phyloP scores from a whole-genome alignment of 345 rosid genomes.

The Excoecaria cochinchinensis region DNA sequence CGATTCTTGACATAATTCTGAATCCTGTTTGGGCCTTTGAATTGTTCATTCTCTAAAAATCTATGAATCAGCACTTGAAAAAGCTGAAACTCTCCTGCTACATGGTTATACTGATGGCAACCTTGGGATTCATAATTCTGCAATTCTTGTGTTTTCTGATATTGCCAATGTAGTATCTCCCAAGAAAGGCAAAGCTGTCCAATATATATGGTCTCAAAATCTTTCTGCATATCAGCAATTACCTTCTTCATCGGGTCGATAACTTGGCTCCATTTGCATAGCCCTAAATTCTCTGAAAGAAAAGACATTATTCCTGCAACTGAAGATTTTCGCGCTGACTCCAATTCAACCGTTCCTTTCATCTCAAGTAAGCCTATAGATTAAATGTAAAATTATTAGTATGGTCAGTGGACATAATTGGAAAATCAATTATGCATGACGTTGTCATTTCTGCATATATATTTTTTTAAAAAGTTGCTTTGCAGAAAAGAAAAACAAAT shows the following conservation, averaged over 20 bases:
- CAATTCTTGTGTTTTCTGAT: constrained; percentile 20
- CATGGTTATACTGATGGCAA: constrained; percentile 19
- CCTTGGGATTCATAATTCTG: constrained; percentile 2
- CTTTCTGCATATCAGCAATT: constrained; percentile 40
- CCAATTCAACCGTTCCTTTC: constrained; percentile 35
- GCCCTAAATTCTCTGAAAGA: constrained; percentile 39
- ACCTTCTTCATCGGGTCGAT: constrained; percentile 38
- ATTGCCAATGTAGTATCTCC: constrained; percentile 32
- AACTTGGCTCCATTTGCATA: constrained; percentile 38
- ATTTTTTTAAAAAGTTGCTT: not conserved
- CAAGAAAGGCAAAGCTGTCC: constrained; percentile 30
- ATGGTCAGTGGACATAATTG: not conserved
- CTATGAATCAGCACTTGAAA: constrained; percentile 22
- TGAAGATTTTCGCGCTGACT: constrained; percentile 18
- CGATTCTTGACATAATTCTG: constrained; percentile 24
- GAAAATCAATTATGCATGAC: not conserved
- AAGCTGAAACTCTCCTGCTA: constrained; percentile 27
- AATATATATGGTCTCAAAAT: constrained; percentile 16
- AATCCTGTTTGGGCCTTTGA: constrained; percentile 25
- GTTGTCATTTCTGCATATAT: not conserved
- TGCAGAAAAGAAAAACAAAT: too few relatives aligned
- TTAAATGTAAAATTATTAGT: not conserved
- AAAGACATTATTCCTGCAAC: constrained; percentile 26
- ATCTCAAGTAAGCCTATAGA: constrained; percentile 56
- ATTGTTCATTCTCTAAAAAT: constrained; percentile 27